phyloP scores from a whole-genome alignment of 768 basidiomycete species.

The Naematelia encephala region DNA sequence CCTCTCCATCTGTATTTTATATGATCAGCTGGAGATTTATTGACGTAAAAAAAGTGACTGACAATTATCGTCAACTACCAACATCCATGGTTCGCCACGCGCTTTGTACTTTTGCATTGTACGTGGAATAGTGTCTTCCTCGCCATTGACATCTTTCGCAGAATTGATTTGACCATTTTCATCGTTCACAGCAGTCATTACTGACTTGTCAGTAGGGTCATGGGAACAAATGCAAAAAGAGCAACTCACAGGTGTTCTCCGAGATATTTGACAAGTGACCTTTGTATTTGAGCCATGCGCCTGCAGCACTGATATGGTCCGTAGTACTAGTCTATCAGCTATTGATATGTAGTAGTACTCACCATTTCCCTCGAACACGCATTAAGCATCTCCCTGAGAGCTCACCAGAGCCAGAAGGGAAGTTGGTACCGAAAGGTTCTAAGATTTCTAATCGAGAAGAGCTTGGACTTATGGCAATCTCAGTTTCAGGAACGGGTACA shows the following conservation, averaged over 20 bases:
- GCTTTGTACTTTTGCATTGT: slow-evolving; percentile 86
- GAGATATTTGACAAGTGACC: slow-evolving; percentile 92
- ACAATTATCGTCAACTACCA: slow-evolving; percentile 78
- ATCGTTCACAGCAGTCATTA: slow-evolving; percentile 93
- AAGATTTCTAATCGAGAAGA: slow-evolving; percentile 84
- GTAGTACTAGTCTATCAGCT: slow-evolving; percentile 60
- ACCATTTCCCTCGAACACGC: slow-evolving; percentile 91
- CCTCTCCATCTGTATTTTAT: slow-evolving; percentile 75
- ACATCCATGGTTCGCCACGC: slow-evolving; percentile 80
- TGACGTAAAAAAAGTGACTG: slow-evolving; percentile 10
- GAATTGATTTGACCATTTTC: slow-evolving; percentile 90
- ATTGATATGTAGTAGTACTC: slow-evolving; percentile 14
- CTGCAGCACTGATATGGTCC: slow-evolving; percentile 96
- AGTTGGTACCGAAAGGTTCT: slow-evolving; percentile 77
- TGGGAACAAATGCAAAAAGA: slow-evolving; percentile 1
- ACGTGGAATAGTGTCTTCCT: slow-evolving; percentile 75
- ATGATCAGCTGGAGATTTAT: neutral
- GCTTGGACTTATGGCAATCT: slow-evolving; percentile 70
- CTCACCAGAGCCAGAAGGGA: slow-evolving; percentile 62
- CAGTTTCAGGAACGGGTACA: slow-evolving; percentile 67
- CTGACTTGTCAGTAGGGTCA: slow-evolving; percentile 51
- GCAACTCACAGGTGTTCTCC: slow-evolving; percentile 77
- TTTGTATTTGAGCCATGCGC: slow-evolving; percentile 98
- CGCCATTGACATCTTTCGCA: slow-evolving; percentile 69
- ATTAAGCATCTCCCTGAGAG: slow-evolving; percentile 78